phyloP scores from a whole-genome alignment of 2,329 filamentous ascomycete species.

The Alternaria atra region DNA sequence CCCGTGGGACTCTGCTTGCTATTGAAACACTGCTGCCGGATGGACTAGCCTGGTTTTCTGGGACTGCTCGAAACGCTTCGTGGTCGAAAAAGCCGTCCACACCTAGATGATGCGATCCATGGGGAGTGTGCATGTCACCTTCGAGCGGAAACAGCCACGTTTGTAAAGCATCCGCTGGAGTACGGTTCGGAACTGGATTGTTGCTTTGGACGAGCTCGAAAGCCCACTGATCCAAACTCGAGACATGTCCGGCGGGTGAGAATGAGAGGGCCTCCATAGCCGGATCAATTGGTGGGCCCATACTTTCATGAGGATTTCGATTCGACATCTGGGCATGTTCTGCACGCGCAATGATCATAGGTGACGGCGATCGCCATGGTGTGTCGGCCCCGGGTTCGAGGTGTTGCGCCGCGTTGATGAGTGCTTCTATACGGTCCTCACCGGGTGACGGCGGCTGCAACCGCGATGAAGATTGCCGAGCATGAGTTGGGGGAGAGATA shows the following conservation, averaged over 20 bases:
- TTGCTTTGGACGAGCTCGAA: conserved; percentile 51
- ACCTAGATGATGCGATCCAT: conserved; percentile 39
- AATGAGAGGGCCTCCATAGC: conserved; percentile 50
- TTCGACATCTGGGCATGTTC: conserved; percentile 35
- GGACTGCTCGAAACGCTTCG: conserved; percentile 32
- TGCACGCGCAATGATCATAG: conserved; percentile 37
- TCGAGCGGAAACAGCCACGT: conserved; percentile 51
- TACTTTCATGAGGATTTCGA: conserved; percentile 41
- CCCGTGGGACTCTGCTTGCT: conserved; percentile 50
- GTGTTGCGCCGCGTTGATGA: conserved; percentile 50
- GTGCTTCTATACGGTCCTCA: conserved; percentile 49
- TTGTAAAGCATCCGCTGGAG: conserved; percentile 47
- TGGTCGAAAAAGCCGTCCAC: conserved; percentile 45
- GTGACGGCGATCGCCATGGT: conserved; percentile 48
- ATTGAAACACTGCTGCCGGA: conserved; percentile 49
- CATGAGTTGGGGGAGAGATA: conserved; percentile 23
- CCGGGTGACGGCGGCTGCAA: conserved; percentile 37
- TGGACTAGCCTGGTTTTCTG: conserved; percentile 43
- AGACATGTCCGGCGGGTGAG: conserved; percentile 45
- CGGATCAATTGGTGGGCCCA: conserved; percentile 50
- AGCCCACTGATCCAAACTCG: conserved; percentile 49
- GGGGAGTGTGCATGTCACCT: conserved; percentile 38
- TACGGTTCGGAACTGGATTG: conserved; percentile 47
- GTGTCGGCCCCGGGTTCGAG: conserved; percentile 45
- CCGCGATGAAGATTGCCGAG: conserved; percentile 20